Evolutionary conservation across 495 filamentous ascomycete genomes (phyloP), one percentile per base, ranked within the genome.

Genomic region (Filosporella fistucella): DNA sequence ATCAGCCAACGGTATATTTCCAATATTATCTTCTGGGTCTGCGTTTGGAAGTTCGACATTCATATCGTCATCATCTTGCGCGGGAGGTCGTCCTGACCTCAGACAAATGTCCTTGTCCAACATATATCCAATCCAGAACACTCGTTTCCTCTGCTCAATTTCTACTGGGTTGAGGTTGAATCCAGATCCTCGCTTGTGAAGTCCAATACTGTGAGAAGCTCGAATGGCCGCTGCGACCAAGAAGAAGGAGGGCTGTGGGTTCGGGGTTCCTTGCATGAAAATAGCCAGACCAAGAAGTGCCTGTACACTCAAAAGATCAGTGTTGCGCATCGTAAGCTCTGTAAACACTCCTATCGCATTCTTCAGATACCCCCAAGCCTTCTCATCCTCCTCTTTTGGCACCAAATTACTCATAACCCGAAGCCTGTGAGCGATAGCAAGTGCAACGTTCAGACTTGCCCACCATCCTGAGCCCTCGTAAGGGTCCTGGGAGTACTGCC

Each of bases 91-190:
- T 25, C 93, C 93, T 14, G 89, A 93, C 24, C 93, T 81, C 23
- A 98, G 78, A 63, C 91, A 96, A 49, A 97, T 80, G 58, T 97
- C 93, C 69, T 95, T 95, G 60, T 98, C 93, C 22, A 96, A 68
- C 68, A 95, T 81, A 60, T 98, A 98, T 11, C 86, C 90, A 58
- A 98, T 96, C 93, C 93, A 98, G 58, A 97, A 98, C 2, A 97
- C 93, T 53, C 93, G 72, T 68, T 96, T 96, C 25, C 93, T 78
- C 65, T 98, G 93, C 63, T 98, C 94, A 35, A 90, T 84, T 61
- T 98, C 93, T 16, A 89, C 82, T 12, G 82, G 80, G 57, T 91
- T 95, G 33, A 98, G 71, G 49, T 91, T 90, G 64, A 97, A 96
- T 1, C 84, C 85, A 21, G 86, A 89, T 13, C 90, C 91, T 47